phyloP scores from a whole-genome alignment of 805 yeast genomes.

The Wickerhamiella vanderwaltii region DNA sequence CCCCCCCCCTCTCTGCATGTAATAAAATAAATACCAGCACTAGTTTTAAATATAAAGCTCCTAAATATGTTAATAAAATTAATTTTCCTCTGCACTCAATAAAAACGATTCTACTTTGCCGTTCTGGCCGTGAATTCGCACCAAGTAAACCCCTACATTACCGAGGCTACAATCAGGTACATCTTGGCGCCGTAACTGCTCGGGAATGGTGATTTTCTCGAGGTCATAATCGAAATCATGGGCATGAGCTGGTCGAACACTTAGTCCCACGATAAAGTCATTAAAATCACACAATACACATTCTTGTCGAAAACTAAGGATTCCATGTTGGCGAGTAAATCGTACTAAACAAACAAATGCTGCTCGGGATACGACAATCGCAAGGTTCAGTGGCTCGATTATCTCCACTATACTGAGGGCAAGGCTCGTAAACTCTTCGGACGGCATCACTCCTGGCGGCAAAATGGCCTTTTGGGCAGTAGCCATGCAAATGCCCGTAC shows the following conservation, averaged over 20 bases:
- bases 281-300: conserved; percentile 7
- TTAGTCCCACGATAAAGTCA: conserved; percentile 4
- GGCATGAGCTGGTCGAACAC: conserved; percentile 6
- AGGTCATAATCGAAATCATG: conserved; percentile 9
- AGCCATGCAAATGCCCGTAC: conserved; percentile 1
- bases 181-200: neutral
- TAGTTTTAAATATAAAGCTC: too few relatives aligned
- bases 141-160: neutral
- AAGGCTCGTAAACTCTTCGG: neutral
- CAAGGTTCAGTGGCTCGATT: conserved; percentile 5
- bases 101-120: conserved; percentile 5
- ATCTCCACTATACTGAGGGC: conserved; percentile 7
- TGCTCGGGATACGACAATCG: conserved; percentile 5
- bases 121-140: neutral
- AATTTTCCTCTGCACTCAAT: neutral
- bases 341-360: conserved; percentile 3
- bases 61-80: too few relatives aligned
- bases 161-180: conserved; percentile 7
- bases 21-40: too few relatives aligned
- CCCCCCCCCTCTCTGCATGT: too few relatives aligned
- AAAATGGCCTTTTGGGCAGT: conserved; percentile 2
- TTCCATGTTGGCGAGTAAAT: conserved; percentile 1
- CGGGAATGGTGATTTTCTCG: neutral
- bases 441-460: neutral
- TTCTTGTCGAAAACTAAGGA: conserved; percentile 5